phyloP scores from a whole-genome alignment of 805 yeast species.

The Nakazawaea wyomingensis region DNA sequence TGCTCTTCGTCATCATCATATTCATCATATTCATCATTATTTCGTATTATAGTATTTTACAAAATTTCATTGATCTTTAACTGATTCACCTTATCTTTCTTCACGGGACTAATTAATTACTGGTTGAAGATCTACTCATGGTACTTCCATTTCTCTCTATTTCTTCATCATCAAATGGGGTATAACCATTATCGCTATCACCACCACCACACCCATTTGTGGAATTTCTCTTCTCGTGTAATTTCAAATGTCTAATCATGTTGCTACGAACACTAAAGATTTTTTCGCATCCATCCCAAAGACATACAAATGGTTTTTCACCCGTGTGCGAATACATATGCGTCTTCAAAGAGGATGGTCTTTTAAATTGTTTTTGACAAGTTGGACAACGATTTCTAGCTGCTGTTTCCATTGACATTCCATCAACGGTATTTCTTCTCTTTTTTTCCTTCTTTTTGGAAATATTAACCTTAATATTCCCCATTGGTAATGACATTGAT shows the following conservation, averaged over 20 bases:
- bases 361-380: slow-evolving; percentile 72
- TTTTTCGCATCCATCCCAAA: slow-evolving; percentile 61
- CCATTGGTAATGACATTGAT: not conserved
- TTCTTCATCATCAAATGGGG: not conserved
- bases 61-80: too few relatives aligned
- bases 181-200: not conserved
- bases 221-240: slow-evolving; percentile 39
- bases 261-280: slow-evolving; percentile 73
- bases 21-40: too few relatives aligned
- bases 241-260: slow-evolving; percentile 71
- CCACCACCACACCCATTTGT: not conserved
- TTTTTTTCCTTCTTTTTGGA: slow-evolving; percentile 10
- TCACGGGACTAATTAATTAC: not conserved
- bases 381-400: slow-evolving; percentile 43
- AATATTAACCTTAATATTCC: not conserved
- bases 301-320: slow-evolving; percentile 66
- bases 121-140: not conserved
- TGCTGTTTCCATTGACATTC: slow-evolving; percentile 41
- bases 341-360: slow-evolving; percentile 78
- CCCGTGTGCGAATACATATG: slow-evolving; percentile 80
- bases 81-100: not conserved
- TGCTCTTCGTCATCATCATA: too few relatives aligned
- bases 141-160: not conserved
- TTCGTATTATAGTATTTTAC: too few relatives aligned
- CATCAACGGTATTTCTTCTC: slow-evolving; percentile 22